These are phyloP conservation scores for Echeveria elegans DNA, from an alignment of 164 flowering plant genomes.

Conservation along the genomic window DNA sequence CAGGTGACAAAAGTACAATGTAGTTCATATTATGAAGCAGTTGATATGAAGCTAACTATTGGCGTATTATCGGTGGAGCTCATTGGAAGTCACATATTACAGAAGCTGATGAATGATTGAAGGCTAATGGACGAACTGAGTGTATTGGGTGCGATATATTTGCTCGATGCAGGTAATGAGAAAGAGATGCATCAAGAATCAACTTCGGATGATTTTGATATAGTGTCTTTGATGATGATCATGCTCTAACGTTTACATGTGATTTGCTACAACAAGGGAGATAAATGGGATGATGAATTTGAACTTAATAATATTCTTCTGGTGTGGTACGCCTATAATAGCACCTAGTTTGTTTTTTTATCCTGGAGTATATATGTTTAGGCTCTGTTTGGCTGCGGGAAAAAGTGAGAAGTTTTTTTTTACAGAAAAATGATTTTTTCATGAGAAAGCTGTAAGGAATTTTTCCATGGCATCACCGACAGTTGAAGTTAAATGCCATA, in stretches of 20 bases:
- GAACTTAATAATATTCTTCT: no score
- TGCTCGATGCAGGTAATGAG: slow-evolving; percentile 81
- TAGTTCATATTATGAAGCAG: not conserved
- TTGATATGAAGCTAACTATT: not conserved
- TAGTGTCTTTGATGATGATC: not conserved
- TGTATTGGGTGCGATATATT: slow-evolving; percentile 79
- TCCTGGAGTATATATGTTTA: no score
- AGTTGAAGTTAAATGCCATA: no score
- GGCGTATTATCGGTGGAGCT: slow-evolving; percentile 58
- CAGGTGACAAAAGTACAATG: not conserved
- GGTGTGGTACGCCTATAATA: no score
- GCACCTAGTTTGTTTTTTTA: no score
- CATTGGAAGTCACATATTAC: slow-evolving; percentile 55
- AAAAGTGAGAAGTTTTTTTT: no score
- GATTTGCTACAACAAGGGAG: slow-evolving; percentile 91
- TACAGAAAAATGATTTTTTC: no score
- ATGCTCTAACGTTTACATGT: slow-evolving; percentile 33
- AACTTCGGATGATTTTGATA: slow-evolving; percentile 4
- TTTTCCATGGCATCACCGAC: no score
- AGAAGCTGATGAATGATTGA: slow-evolving; percentile 85
- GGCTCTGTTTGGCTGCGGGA: no score
- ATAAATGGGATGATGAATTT: slow-evolving; percentile 89
- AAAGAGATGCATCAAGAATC: slow-evolving; percentile 8
- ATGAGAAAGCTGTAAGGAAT: no score
- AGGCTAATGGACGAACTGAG: slow-evolving; percentile 91